Percentiles rank a stretch among this genome's conserved stretches.
Conservation (phyloP, 495 filamentous ascomycete species). For the Hyaloscypha bicolor region DNA sequence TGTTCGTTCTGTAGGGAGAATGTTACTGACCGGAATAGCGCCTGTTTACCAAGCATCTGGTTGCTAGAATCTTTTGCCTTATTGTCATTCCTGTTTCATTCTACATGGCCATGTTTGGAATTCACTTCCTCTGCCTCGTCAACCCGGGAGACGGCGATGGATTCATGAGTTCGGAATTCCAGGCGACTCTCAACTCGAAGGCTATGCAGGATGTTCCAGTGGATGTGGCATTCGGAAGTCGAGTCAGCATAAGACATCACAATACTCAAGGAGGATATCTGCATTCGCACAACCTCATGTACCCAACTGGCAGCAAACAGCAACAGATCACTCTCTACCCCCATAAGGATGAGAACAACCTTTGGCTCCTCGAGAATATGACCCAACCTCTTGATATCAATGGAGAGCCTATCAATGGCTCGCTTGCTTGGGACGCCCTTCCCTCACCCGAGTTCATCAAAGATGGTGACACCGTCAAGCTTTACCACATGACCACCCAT, state of each 20-base stretch:
- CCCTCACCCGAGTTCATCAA: slow-evolving; percentile 67
- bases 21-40: slow-evolving; percentile 30
- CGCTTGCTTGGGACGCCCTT: slow-evolving; percentile 79
- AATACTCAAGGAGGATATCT: slow-evolving; percentile 98
- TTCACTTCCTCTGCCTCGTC: slow-evolving; percentile 89
- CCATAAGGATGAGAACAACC: slow-evolving; percentile 98
- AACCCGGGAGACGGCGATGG: slow-evolving; percentile 98
- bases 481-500: slow-evolving; percentile 82
- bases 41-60: slow-evolving; percentile 91
- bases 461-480: slow-evolving; percentile 76
- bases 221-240: slow-evolving; percentile 87
- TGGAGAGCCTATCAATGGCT: slow-evolving; percentile 75
- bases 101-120: slow-evolving; percentile 93
- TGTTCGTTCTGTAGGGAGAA: neutral
- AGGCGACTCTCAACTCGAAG: slow-evolving; percentile 95
- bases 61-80: slow-evolving; percentile 87
- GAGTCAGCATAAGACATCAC: slow-evolving; percentile 82
- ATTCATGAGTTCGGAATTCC: slow-evolving; percentile 99
- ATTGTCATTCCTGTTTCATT: slow-evolving; percentile 88
- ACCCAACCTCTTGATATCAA: slow-evolving; percentile 82
- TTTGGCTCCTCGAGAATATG: slow-evolving; percentile 91
- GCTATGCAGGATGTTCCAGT: slow-evolving; percentile 92
- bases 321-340: slow-evolving; percentile 98
- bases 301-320: slow-evolving; percentile 94
- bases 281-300: slow-evolving; percentile 97